These are phyloP conservation scores for Adansonia madagascariensis DNA, from an alignment of 441 rosid species.

Conservation along the genomic window DNA sequence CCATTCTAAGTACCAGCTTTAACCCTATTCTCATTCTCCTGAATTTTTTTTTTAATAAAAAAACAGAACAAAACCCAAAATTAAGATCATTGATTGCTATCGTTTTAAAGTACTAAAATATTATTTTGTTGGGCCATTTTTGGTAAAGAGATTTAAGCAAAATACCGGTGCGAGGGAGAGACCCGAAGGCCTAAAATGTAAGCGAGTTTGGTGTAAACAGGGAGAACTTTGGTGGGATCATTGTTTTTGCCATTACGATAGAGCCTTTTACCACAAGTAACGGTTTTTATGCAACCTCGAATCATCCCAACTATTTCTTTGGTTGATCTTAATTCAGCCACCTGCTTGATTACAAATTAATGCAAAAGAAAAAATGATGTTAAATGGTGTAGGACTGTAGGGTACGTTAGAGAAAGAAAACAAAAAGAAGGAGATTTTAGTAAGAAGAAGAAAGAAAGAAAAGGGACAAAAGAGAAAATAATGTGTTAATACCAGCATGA, in stretches of 20 bases:
- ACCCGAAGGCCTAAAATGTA: constrained; percentile 94
- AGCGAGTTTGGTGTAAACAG: constrained; percentile 83
- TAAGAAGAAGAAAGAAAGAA: not conserved
- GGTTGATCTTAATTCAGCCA: constrained; percentile 74
- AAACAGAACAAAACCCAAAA: not conserved
- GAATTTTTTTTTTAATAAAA: not conserved
- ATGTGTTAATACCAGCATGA: constrained; percentile 69
- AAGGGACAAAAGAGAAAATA: not conserved
- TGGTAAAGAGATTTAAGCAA: constrained; percentile 9
- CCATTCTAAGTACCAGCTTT: constrained; percentile 62
- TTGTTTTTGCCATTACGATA: constrained; percentile 41
- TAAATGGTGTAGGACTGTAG: no score
- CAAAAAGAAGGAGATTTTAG: not conserved
- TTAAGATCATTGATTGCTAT: constrained; percentile 7
- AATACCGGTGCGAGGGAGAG: constrained; percentile 82
- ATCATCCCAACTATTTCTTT: constrained; percentile 85
- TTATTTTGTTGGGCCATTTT: not conserved
- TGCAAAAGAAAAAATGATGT: not conserved
- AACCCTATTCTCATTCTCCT: constrained; percentile 92
- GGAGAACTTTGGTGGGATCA: constrained; percentile 41
- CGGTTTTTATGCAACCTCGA: constrained; percentile 93
- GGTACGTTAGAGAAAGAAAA: constrained; percentile 10
- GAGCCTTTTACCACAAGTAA: constrained; percentile 73
- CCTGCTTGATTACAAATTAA: constrained; percentile 47
- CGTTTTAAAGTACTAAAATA: not conserved